A percentile compares a stretch with the other conserved stretches of the same genome.
Conservation (phyloP, 345 rosid genomes). For the Ricinus communis region DNA sequence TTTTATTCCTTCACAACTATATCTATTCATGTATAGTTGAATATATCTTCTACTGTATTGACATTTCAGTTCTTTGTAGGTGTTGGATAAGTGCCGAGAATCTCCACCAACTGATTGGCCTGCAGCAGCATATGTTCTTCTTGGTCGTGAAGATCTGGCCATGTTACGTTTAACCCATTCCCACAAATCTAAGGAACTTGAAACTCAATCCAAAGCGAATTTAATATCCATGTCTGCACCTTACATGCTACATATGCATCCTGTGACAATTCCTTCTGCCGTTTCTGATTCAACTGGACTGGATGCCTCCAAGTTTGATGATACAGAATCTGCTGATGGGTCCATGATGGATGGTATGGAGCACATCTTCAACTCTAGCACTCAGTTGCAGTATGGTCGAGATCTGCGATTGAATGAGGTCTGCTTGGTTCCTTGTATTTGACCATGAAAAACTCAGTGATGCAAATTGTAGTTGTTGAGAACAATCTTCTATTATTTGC, state of each 20-base stretch:
- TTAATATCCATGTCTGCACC: conserved; percentile 84
- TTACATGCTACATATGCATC: conserved; percentile 92
- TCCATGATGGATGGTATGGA: conserved; percentile 94
- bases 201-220: conserved; percentile 52
- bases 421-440: conserved; percentile 7
- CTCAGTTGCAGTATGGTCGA: conserved; percentile 83
- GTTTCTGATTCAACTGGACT: conserved; percentile 62
- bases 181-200: conserved; percentile 55
- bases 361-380: conserved; percentile 84
- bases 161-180: conserved; percentile 50
- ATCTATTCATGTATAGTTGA: not conserved
- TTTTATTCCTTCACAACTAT: not conserved
- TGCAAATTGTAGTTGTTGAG: conserved; percentile 4
- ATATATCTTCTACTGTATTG: not conserved
- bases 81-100: conserved; percentile 86
- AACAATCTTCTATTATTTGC: not conserved
- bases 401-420: conserved; percentile 98
- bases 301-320: conserved; percentile 75
- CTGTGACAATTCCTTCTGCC: conserved; percentile 81
- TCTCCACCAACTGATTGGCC: conserved; percentile 97
- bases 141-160: conserved; percentile 95
- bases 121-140: conserved; percentile 84
- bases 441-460: conserved; percentile 6
- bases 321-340: conserved; percentile 71
- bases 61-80: conserved; percentile 47